phyloP scores from a whole-genome alignment of 2,329 filamentous ascomycete species.

The Fusarium sacchari region DNA sequence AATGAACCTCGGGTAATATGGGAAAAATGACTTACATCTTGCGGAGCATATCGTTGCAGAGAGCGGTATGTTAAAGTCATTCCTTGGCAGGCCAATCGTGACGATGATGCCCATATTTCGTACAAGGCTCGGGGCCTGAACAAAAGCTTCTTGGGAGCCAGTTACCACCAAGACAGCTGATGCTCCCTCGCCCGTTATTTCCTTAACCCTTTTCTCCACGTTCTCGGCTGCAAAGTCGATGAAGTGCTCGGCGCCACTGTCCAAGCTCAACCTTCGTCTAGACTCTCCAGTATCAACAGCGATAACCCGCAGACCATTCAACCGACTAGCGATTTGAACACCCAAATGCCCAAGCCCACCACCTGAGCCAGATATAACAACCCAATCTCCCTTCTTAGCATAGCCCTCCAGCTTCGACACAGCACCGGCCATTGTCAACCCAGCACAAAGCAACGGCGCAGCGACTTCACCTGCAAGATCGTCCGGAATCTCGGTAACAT shows the following conservation, averaged over 20 bases:
- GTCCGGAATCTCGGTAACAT: conserved; percentile 42
- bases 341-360: conserved; percentile 49
- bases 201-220: conserved; percentile 34
- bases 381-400: conserved; percentile 39
- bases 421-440: conserved; percentile 47
- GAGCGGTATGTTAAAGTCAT: conserved; percentile 44
- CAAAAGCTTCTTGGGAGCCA: conserved; percentile 41
- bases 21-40: not conserved
- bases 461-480: conserved; percentile 34
- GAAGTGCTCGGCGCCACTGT: conserved; percentile 42
- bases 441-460: conserved; percentile 47
- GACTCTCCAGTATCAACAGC: conserved; percentile 43
- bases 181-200: conserved; percentile 43
- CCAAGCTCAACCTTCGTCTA: conserved; percentile 35
- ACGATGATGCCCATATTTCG: conserved; percentile 43
- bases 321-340: conserved; percentile 44
- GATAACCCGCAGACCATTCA: conserved; percentile 40
- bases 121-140: conserved; percentile 34
- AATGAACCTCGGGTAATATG: rapidly evolving
- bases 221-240: conserved; percentile 42
- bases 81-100: conserved; percentile 40
- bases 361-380: conserved; percentile 46
- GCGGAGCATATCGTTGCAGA: conserved; percentile 39
- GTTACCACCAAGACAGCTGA: conserved; percentile 43
- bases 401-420: conserved; percentile 29